Evolutionary conservation across 1,284 basidiomycete species (phyloP).

Genomic region (Schizophyllum commune): DNA sequence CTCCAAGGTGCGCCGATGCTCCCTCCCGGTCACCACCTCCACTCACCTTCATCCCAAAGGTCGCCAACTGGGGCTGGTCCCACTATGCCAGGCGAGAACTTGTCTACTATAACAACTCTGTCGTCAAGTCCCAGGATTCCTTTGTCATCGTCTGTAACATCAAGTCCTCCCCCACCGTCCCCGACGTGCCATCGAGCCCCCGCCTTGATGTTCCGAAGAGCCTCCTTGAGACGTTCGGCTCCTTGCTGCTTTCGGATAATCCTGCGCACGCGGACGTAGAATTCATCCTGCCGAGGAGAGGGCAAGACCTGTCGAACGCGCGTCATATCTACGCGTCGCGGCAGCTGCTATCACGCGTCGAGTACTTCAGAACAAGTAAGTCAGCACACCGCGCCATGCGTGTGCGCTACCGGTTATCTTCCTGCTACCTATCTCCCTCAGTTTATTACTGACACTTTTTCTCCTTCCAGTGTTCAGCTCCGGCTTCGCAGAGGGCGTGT

Average conservation of each 20-base stretch:
- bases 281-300: conserved; percentile 59
- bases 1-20: conserved; percentile 2
- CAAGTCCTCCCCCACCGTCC: conserved; percentile 55
- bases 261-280: conserved; percentile 77
- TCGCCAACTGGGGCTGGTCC: conserved; percentile 82
- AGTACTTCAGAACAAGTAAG: conserved; percentile 70
- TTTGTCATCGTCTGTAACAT: conserved; percentile 79
- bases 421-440: too few species aligned
- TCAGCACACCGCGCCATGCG: background rate
- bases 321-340: conserved; percentile 59
- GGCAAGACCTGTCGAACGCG: conserved; percentile 29
- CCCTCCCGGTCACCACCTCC: background rate
- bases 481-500: conserved; percentile 52
- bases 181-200: conserved; percentile 36
- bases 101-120: conserved; percentile 57
- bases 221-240: conserved; percentile 63
- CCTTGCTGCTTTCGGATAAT: conserved; percentile 57
- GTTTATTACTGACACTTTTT: too few species aligned
- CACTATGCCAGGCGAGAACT: conserved; percentile 73
- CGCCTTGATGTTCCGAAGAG: conserved; percentile 52
- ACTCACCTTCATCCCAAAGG: conserved; percentile 27
- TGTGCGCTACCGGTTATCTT: background rate
- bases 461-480: conserved; percentile 54
- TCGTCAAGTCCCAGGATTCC: conserved; percentile 52
- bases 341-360: conserved; percentile 59